Conservation (phyloP, 352 stramenopile species). For the Plasmopara muralis region DNA sequence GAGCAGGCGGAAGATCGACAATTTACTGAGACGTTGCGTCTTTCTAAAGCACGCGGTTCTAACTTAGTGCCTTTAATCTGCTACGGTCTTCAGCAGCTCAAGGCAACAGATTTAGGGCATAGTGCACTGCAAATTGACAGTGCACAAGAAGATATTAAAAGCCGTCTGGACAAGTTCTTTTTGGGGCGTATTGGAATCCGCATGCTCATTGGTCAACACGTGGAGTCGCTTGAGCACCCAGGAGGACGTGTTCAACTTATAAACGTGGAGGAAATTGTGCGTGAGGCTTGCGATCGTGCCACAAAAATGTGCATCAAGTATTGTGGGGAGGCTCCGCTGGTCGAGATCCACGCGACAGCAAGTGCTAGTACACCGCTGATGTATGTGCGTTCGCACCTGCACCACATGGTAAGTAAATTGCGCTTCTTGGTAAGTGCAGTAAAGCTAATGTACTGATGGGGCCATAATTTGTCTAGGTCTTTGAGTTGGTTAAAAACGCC, state of each 20-base stretch:
- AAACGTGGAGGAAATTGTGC: conserved; percentile 62
- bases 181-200: conserved; percentile 98
- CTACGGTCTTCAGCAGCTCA: conserved; percentile 62
- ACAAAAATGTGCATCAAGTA: conserved; percentile 49
- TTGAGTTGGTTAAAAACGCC: conserved; percentile 98
- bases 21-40: conserved; percentile 56
- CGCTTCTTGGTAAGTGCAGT: no score
- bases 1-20: conserved; percentile 39
- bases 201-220: conserved; percentile 95
- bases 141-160: conserved; percentile 68
- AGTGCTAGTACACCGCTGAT: conserved; percentile 61
- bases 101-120: conserved; percentile 50
- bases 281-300: conserved; percentile 46
- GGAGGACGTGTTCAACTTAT: conserved; percentile 68
- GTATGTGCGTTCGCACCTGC: conserved; percentile 75
- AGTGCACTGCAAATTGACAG: conserved; percentile 50
- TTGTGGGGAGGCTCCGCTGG: conserved; percentile 41
- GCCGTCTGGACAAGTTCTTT: conserved; percentile 97
- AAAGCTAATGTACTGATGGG: no score
- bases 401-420: conserved; percentile 55
- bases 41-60: conserved; percentile 45
- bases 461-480: conserved; percentile 35
- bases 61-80: conserved; percentile 81
- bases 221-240: conserved; percentile 51
- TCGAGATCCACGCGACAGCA: conserved; percentile 47